Base-by-base conservation (phyloP, 2,329 filamentous ascomycete species). In the Nigrospora oryzae region DNA sequence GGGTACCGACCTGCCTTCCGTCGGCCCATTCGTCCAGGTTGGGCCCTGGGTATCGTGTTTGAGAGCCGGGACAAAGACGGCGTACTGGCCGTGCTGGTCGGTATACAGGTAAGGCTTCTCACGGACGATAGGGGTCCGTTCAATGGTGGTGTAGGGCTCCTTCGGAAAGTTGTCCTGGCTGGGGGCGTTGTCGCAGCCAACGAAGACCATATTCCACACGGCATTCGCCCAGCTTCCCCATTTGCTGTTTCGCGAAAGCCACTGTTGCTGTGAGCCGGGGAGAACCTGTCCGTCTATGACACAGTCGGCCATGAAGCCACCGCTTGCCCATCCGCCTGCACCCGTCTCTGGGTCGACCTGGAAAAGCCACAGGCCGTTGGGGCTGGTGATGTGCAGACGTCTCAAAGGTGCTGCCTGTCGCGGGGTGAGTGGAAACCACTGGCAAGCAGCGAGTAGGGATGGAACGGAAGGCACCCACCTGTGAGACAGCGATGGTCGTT, bases 161-260 rank as follows among this genome's bases (percentile, higher is more conserved):
- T 40, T 41, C 11, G 59, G 60, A 31, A 58, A 63, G 30, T 52
- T 51, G 13, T 52, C 52, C 41, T 57, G 51, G 39, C 49, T 51
- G 3, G 60, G 60, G n/a, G 58, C 53, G 38, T 53, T 51, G 4
- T 46, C 42, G 17, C 60, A 59, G 6, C 60, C 60, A 7, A 62
- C 56, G 17, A 62, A 62, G 7, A 62, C 60, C 60, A 62, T 62
- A 23, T 62, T 62, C 60, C 60, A 62, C 2, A 62, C 60, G 12
- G 51, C 60, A 33, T 62, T 62, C 1, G 59, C 56, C 60, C 60
- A 62, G 40, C 52, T 58, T 10, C 58, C 60, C 37, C 61, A 62
- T 46, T 40, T 53, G 19, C 59, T 59, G 45, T 62, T 62, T 14
- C 60, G 55, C 12, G 60, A 62, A 12, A 62, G 45, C 60, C 60